These are phyloP conservation scores for Liquidambar formosana DNA, from an alignment of 164 flowering plant species.

Conservation along the genomic window DNA sequence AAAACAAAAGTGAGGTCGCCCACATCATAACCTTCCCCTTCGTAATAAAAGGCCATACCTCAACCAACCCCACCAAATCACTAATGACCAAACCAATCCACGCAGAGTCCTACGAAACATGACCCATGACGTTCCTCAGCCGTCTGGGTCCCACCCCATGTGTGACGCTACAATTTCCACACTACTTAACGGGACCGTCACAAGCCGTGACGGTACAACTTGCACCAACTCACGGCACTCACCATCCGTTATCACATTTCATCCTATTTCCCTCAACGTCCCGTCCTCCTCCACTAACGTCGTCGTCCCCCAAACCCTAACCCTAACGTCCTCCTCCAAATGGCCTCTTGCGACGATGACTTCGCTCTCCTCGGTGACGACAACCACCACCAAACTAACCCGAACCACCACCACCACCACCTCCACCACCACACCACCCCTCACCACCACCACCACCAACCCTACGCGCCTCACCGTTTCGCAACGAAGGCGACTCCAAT, in stretches of 20 bases:
- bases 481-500: slow-evolving; percentile 10
- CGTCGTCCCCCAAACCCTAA: slow-evolving; percentile 46
- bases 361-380: slow-evolving; percentile 56
- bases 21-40: too few relatives aligned
- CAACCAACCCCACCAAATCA: not conserved
- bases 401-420: slow-evolving; percentile 22
- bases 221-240: slow-evolving; percentile 24
- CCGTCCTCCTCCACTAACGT: slow-evolving; percentile 40
- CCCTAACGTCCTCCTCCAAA: slow-evolving; percentile 34
- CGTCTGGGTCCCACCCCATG: slow-evolving; percentile 22
- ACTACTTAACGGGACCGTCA: slow-evolving; percentile 50
- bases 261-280: slow-evolving; percentile 16
- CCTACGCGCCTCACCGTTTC: slow-evolving; percentile 24
- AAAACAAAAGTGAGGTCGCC: too few relatives aligned
- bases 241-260: slow-evolving; percentile 32
- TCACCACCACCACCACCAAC: slow-evolving; percentile 31
- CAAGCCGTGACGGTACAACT: slow-evolving; percentile 39
- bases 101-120: not conserved
- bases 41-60: too few relatives aligned
- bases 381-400: slow-evolving; percentile 25
- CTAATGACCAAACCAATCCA: not conserved
- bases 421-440: slow-evolving; percentile 13
- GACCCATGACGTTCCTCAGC: not conserved
- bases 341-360: slow-evolving; percentile 72
- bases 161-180: not conserved